Conservation (phyloP, 225 moss, liverwort and hornwort species). For the Marchantia paleacea region DNA sequence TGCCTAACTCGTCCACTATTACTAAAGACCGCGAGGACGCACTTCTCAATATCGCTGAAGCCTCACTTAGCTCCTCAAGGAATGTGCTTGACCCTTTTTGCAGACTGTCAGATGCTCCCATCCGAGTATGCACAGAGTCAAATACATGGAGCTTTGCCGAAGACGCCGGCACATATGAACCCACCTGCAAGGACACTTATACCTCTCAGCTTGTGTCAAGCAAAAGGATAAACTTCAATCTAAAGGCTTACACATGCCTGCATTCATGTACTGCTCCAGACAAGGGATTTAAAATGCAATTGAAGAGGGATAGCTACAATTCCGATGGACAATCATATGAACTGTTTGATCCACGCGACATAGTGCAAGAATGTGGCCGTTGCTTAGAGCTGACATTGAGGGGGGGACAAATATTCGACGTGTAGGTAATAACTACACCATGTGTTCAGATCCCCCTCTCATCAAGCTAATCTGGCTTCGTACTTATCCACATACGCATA, state of each 20-base stretch:
- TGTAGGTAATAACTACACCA: too few relatives aligned
- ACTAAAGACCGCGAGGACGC: slow-evolving; percentile 85
- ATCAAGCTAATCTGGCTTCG: not conserved
- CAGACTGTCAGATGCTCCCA: slow-evolving; percentile 94
- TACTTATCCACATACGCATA: slow-evolving; percentile 17
- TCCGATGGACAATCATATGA: not conserved
- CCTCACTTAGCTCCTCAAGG: slow-evolving; percentile 97
- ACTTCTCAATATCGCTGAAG: slow-evolving; percentile 69
- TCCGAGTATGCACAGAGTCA: slow-evolving; percentile 89
- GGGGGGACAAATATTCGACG: too few relatives aligned
- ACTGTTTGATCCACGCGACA: not conserved
- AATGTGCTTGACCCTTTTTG: slow-evolving; percentile 96
- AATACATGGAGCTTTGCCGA: slow-evolving; percentile 82
- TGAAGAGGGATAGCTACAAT: not conserved
- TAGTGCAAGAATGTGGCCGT: not conserved
- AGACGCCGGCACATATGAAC: slow-evolving; percentile 85
- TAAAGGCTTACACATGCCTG: not conserved
- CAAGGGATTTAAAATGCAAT: not conserved
- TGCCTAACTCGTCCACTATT: slow-evolving; percentile 91
- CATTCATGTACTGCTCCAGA: not conserved
- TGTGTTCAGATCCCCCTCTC: too few relatives aligned
- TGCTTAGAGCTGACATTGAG: not conserved
- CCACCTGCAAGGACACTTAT: slow-evolving; percentile 56
- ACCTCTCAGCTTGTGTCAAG: not conserved
- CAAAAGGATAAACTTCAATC: not conserved